A percentile compares a stretch with the other conserved stretches of the same genome.
Evolutionary conservation across 2,329 filamentous ascomycete genomes (phyloP).

Genomic region (Pezicula neosporulosa): DNA sequence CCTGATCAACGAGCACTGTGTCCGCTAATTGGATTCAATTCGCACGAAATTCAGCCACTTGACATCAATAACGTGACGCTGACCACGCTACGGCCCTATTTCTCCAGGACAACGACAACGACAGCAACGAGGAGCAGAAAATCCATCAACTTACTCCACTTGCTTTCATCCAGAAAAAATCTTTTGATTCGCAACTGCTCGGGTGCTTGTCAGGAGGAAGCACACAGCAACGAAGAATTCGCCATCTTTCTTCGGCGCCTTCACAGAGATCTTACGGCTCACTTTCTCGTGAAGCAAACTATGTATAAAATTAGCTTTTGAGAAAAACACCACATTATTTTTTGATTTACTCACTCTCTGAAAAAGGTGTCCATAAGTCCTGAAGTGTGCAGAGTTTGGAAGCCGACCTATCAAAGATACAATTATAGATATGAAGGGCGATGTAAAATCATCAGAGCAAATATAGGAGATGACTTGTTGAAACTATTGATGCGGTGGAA

Average conservation of each 20-base stretch:
- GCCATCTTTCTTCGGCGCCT: background rate
- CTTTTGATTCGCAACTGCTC: background rate
- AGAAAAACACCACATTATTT: background rate
- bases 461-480: too few relatives aligned
- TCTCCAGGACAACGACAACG: too few relatives aligned
- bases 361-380: background rate
- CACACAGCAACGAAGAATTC: background rate
- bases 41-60: too few relatives aligned
- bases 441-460: too few relatives aligned
- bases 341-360: background rate
- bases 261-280: conserved; percentile 1
- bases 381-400: too few relatives aligned
- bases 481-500: too few relatives aligned
- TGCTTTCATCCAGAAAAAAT: conserved; percentile 1
- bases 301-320: background rate
- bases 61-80: too few relatives aligned
- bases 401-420: too few relatives aligned
- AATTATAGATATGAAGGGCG: too few relatives aligned
- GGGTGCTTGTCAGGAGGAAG: background rate
- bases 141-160: background rate
- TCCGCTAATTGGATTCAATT: too few relatives aligned
- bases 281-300: conserved; percentile 1
- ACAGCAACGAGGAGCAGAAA: background rate
- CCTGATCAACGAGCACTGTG: too few relatives aligned
- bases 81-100: too few relatives aligned